Conservation (phyloP, 176 grass and related monocot genomes). For the Lolium rigidum region DNA sequence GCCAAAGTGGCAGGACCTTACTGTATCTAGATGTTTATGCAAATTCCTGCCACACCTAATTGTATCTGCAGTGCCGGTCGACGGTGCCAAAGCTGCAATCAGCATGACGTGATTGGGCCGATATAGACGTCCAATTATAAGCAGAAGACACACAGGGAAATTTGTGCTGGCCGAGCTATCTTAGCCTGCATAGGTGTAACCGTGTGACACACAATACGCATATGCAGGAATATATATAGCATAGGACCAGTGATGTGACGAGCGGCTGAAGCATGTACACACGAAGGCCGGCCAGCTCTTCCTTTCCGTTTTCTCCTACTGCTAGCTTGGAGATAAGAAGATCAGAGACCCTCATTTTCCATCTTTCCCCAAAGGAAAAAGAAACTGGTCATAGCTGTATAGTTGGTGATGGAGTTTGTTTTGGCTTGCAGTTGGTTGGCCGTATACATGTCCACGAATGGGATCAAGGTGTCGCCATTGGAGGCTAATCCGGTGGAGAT, state of each 20-base stretch:
- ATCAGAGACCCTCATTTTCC: background rate
- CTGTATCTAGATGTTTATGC: background rate
- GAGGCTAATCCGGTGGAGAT: background rate
- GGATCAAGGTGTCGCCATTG: conserved; percentile 11
- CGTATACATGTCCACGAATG: background rate
- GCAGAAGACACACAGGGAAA: conserved; percentile 4
- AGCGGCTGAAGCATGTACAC: background rate
- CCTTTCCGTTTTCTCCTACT: conserved; percentile 3
- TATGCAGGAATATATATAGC: background rate
- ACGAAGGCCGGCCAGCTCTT: background rate
- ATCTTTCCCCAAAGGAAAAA: background rate
- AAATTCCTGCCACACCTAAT: background rate
- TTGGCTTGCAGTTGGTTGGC: background rate
- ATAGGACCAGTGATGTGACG: background rate
- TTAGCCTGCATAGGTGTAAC: background rate
- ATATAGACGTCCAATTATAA: background rate
- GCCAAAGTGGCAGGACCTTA: background rate
- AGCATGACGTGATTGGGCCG: background rate
- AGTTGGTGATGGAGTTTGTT: background rate
- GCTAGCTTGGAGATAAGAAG: background rate
- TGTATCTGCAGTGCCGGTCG: background rate
- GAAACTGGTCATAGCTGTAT: background rate
- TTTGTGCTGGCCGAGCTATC: background rate
- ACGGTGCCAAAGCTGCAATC: too few species aligned
- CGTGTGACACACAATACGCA: background rate